Evolutionary conservation across 805 yeast species (phyloP).

Genomic region (Pichia membranifaciens): DNA sequence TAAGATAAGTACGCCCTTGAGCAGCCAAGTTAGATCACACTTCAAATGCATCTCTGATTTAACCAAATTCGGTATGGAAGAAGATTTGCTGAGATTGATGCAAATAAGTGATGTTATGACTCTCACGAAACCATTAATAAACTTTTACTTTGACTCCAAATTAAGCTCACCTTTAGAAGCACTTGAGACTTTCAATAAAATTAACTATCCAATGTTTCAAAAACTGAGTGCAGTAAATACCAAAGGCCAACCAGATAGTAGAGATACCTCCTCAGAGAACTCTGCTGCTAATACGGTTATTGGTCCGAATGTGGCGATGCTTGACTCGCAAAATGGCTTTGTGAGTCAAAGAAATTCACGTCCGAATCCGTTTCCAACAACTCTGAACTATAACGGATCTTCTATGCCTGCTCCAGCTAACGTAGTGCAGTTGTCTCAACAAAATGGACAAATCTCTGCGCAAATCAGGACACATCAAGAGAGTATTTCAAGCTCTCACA

Average conservation of each 20-base stretch:
- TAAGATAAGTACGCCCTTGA: not conserved
- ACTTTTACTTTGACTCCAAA: constrained; percentile 39
- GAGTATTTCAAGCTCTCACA: not conserved
- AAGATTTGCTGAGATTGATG: constrained; percentile 59
- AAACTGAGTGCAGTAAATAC: not conserved
- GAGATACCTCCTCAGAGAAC: too few species aligned
- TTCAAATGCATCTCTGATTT: constrained; percentile 31
- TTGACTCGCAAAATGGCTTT: not conserved
- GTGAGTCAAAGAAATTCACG: not conserved
- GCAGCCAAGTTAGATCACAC: constrained; percentile 4
- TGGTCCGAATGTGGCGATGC: not conserved
- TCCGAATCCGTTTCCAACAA: not conserved
- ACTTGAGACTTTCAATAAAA: constrained; percentile 40
- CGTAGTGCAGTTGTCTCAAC: not conserved
- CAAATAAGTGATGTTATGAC: constrained; percentile 79
- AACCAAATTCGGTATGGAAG: constrained; percentile 57
- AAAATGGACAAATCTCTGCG: not conserved
- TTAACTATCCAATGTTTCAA: constrained; percentile 18
- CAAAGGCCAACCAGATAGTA: not conserved
- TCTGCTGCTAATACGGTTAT: not conserved
- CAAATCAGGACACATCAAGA: not conserved
- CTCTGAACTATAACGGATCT: not conserved
- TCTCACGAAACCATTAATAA: constrained; percentile 58
- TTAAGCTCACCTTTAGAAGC: constrained; percentile 48
- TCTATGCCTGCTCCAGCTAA: not conserved